These are phyloP conservation scores for Stachybotrys echinatus DNA, from an alignment of 2,329 filamentous ascomycete species.

Conservation along the genomic window DNA sequence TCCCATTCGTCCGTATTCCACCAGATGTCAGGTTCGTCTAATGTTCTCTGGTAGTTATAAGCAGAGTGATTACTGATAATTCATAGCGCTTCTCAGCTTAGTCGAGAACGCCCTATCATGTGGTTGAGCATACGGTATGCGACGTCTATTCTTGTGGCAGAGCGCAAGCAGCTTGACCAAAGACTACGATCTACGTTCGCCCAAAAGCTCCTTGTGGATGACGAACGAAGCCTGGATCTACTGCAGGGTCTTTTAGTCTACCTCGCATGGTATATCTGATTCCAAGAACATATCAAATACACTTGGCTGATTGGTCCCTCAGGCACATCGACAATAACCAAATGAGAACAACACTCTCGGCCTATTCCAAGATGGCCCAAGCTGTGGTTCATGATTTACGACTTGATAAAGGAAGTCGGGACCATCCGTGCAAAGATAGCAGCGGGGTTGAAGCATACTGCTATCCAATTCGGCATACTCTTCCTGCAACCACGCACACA, in stretches of 20 bases:
- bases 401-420: conserved; percentile 7
- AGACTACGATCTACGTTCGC: conserved; percentile 13
- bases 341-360: conserved; percentile 8
- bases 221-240: conserved; percentile 16
- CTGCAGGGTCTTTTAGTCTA: conserved; percentile 16
- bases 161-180: conserved; percentile 13
- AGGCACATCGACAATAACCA: conserved; percentile 9
- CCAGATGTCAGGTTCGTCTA: conserved; percentile 8
- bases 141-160: conserved; percentile 11
- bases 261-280: conserved; percentile 13
- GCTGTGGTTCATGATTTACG: conserved; percentile 11
- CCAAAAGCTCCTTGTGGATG: conserved; percentile 15
- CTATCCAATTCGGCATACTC: conserved; percentile 8
- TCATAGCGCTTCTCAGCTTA: conserved; percentile 14
- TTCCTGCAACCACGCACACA: conserved; percentile 11
- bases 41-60: background rate
- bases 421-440: conserved; percentile 9
- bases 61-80: conserved; percentile 1
- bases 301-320: background rate
- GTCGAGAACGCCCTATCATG: conserved; percentile 24
- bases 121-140: conserved; percentile 29
- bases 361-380: conserved; percentile 9
- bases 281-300: background rate
- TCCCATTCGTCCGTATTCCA: conserved; percentile 20
- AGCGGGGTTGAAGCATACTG: conserved; percentile 8